phyloP scores from a whole-genome alignment of 108 stramenopile species.

The Nitzschia palea region DNA sequence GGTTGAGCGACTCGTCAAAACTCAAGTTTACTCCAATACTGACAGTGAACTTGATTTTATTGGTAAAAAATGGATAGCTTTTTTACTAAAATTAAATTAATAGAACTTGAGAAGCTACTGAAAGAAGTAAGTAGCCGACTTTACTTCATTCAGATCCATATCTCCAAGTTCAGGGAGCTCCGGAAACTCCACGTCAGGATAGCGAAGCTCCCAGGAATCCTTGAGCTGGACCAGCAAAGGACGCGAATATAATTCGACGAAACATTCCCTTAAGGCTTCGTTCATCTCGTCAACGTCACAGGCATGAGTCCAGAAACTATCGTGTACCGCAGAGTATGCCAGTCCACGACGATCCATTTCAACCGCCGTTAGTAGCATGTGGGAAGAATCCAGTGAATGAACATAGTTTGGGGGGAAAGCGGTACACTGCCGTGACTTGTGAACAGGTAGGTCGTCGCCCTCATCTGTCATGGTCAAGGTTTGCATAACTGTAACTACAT shows the following conservation, averaged over 20 bases:
- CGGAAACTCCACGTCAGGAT: slow-evolving; percentile 94
- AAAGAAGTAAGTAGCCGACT: slow-evolving; percentile 95
- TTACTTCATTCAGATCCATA: slow-evolving; percentile 91
- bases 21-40: too few species aligned
- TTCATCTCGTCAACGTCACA: slow-evolving; percentile 98
- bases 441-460: slow-evolving; percentile 86
- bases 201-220: slow-evolving; percentile 77
- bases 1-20: too few species aligned
- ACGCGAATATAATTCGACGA: slow-evolving; percentile 93
- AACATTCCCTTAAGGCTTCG: slow-evolving; percentile 79
- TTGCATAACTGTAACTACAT: slow-evolving; percentile 93
- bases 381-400: slow-evolving; percentile 98
- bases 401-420: slow-evolving; percentile 99
- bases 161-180: slow-evolving; percentile 88
- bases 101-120: too few species aligned
- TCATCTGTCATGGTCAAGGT: slow-evolving; percentile 77
- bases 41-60: too few species aligned
- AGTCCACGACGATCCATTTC: slow-evolving; percentile 93
- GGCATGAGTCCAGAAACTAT: slow-evolving; percentile 99
- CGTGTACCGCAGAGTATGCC: slow-evolving; percentile 97
- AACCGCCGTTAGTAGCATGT: slow-evolving; percentile 98
- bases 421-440: slow-evolving; percentile 79
- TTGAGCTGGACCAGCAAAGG: slow-evolving; percentile 91
- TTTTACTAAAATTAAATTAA: too few species aligned
- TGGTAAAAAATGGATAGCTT: too few species aligned